Evolutionary conservation across 1,284 basidiomycete genomes (phyloP), one percentile per base, ranked within the genome.

Genomic region (Tremellales sp.): DNA sequence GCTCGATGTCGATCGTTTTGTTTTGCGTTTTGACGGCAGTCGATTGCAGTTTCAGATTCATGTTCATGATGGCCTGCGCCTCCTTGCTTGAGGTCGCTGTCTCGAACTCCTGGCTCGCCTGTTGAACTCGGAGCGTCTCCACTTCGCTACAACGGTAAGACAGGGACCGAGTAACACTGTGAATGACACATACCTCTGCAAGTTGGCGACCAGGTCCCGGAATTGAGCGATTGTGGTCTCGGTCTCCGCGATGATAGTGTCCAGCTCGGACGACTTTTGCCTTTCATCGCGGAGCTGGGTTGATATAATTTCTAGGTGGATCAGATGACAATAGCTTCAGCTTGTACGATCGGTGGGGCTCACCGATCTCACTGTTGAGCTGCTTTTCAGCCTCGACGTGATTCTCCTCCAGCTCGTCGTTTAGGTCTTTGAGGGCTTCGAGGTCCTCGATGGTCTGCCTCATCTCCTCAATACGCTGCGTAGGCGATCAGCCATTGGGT

Each of bases 401-500:
- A 64, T 89, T 91, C 74, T 98, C 94, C 72, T 98, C 96, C 2
- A 99, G 80, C 74, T 99, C 96, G 60, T 98, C 94, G 56, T 86
- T 91, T 48, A 99, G 84, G 62, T 97, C 93, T 70, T 93, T 90
- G 45, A 98, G 81, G 12, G 93, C 84, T 67, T 98, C 94, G 13
- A 97, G 82, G 65, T 98, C 94, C 67, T 97, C 94, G 45, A 97
- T 91, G 0, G 87, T 89, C 48, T 89, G 85, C 4, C 87, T 82
- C 86, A 97, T 92, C 74, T 96, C 90, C 65, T 97, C 94, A 58
- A 97, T 89, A 82, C 88, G 94, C 89, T 88, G 65, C n/a, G n/a
- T 27, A 62, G 46, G 48, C n/a, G 17, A 43, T 26, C 26, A 37
- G 22, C 21, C 52, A 7, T 36, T 48, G 47, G 47, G 24, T 31